Evolutionary conservation across 768 basidiomycete species (phyloP).

Genomic region (Tulasnella calospora): DNA sequence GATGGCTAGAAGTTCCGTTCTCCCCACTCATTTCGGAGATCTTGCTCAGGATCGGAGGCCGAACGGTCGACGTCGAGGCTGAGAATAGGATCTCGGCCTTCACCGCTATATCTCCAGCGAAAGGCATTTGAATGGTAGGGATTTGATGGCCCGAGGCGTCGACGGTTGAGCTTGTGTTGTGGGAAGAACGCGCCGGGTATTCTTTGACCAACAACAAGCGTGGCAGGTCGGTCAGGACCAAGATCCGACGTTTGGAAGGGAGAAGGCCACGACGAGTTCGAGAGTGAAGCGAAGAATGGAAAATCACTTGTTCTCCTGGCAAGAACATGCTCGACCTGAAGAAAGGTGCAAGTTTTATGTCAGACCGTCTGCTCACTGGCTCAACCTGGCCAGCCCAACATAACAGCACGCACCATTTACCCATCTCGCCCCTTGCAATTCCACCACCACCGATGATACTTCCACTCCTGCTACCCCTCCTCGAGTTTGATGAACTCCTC

Average conservation of each 20-base stretch:
- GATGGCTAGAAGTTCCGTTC: neutral
- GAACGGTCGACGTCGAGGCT: slow-evolving; percentile 1
- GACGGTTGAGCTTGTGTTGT: neutral
- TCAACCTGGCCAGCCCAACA: neutral
- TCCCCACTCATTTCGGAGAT: slow-evolving; percentile 16
- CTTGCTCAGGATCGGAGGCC: slow-evolving; percentile 21
- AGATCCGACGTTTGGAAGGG: slow-evolving; percentile 21
- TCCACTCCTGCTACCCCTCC: slow-evolving; percentile 20
- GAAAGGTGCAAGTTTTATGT: neutral
- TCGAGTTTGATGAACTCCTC: slow-evolving; percentile 15
- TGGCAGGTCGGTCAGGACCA: slow-evolving; percentile 25
- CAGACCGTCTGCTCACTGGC: neutral
- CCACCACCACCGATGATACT: slow-evolving; percentile 12
- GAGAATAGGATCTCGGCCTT: slow-evolving; percentile 22
- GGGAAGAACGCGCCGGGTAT: slow-evolving; percentile 1
- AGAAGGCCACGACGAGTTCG: slow-evolving; percentile 21
- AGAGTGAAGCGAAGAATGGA: slow-evolving; percentile 12
- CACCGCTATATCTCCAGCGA: slow-evolving; percentile 6
- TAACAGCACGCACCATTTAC: neutral
- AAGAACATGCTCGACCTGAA: slow-evolving; percentile 21
- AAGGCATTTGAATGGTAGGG: neutral
- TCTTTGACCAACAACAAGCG: slow-evolving; percentile 24
- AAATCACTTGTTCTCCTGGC: slow-evolving; percentile 20
- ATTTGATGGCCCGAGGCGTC: neutral
- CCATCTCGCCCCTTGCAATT: slow-evolving; percentile 12